Percentiles rank a stretch among this genome's conserved stretches.
These are phyloP conservation scores for Suillus lakei DNA, from an alignment of 768 basidiomycete genomes.

Conservation along the genomic window DNA sequence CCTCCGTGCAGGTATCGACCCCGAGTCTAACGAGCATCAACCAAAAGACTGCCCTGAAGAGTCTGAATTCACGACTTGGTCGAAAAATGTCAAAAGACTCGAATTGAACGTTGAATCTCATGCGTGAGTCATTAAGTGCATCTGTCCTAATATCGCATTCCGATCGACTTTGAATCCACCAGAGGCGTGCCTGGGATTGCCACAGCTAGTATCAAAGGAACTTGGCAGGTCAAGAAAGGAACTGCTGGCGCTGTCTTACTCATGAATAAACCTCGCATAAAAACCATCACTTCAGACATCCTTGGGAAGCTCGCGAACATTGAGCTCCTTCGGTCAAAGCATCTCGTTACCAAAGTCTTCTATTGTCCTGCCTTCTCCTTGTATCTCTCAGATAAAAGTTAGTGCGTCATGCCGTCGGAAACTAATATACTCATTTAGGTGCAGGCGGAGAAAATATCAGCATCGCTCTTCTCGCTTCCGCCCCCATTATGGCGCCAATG, in stretches of 20 bases:
- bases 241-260: conserved; percentile 1
- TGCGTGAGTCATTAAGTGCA: neutral
- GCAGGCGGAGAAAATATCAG: conserved; percentile 4
- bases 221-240: conserved; percentile 4
- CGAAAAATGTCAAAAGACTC: neutral
- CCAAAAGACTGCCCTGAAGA: conserved; percentile 1
- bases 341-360: conserved; percentile 1
- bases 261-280: conserved; percentile 6
- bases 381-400: conserved; percentile 6
- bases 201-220: neutral
- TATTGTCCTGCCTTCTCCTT: conserved; percentile 3
- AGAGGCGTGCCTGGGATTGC: conserved; percentile 3
- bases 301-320: neutral
- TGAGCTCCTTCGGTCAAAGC: neutral
- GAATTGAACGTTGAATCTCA: neutral
- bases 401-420: neutral
- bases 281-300: neutral
- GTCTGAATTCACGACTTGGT: conserved; percentile 1
- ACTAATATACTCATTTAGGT: neutral
- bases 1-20: neutral
- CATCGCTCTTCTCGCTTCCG: neutral
- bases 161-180: neutral
- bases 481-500: neutral
- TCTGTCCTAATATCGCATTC: neutral
- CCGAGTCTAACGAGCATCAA: neutral